Base-by-base conservation (phyloP, 257 asterid species). In the Sherardia arvensis region DNA sequence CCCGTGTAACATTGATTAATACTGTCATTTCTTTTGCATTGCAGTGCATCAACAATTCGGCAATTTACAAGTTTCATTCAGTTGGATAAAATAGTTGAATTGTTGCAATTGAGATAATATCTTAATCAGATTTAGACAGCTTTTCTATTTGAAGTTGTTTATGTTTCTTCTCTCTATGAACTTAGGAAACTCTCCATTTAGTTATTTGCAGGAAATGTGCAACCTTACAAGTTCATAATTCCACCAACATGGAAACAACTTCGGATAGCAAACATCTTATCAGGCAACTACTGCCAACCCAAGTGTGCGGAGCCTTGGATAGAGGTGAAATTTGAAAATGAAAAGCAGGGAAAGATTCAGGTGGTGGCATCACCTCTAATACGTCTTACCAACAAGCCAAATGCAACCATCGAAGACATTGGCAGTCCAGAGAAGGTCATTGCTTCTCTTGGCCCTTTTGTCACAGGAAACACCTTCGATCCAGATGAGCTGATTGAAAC, bases 261-360 rank as follows among this genome's bases (percentile, higher is more conserved):
- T 58, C 84, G 97, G 0, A 65, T 89, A 7, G 99, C 97, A n/a
- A 93, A 93, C 78, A 93, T 93, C 59, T 66, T 93, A 4, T 93
- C 96, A 0, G 99, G 99, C n/a, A 93, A 90, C 58, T 93, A 93
- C 61, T 93, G 97, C 83, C 99, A 93, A 71, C 99, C 99, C 2
- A 93, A 90, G 82, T 93, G 97, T 64, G 99, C 99, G 1, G 99
- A 90, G 81, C 99, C 99, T 0, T 90, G 99, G 97, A 69, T 93
- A 8, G 97, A 93, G 87, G 97, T 93, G 20, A 93, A 87, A 65
- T 93, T 93, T 64, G 97, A 93, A 76, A 81, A 90, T 54, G 95
- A 75, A 49, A 87, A 79, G 63, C 96, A 90, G 72, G 99, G 99
- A 2, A 87, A 80, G 63, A 64, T 89, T 61, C 99, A 93, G 71